A percentile compares a stretch with the other conserved stretches of the same genome.
These are phyloP conservation scores for Wickerhamomyces sydowiorum DNA, from an alignment of 805 yeast species.

Conservation along the genomic window DNA sequence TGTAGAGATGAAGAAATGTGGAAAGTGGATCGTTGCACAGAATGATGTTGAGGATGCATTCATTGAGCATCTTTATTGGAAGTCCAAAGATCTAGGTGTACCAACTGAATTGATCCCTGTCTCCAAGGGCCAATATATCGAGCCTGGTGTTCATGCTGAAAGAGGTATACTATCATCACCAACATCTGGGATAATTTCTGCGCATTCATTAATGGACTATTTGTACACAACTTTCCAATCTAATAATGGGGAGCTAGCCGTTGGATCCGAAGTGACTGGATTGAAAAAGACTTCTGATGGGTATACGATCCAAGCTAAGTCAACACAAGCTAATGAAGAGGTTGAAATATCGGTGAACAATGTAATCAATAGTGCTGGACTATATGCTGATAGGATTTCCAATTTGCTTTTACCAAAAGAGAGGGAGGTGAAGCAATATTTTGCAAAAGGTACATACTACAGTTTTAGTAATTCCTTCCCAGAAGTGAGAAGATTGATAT, in stretches of 20 bases:
- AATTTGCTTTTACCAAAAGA: slow-evolving; percentile 63
- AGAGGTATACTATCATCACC: slow-evolving; percentile 67
- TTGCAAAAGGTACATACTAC: slow-evolving; percentile 84
- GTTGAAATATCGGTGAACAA: slow-evolving; percentile 45
- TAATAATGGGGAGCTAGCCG: slow-evolving; percentile 57
- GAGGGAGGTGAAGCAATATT: slow-evolving; percentile 52
- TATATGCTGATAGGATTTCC: slow-evolving; percentile 65
- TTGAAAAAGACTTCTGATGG: slow-evolving; percentile 21
- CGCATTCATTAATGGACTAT: slow-evolving; percentile 69
- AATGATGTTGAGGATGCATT: slow-evolving; percentile 54
- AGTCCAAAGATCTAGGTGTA: slow-evolving; percentile 46
- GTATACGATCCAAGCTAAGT: slow-evolving; percentile 26
- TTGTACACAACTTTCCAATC: slow-evolving; percentile 48
- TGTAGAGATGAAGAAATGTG: slow-evolving; percentile 60
- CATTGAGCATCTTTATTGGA: slow-evolving; percentile 45
- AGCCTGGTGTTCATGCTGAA: slow-evolving; percentile 63
- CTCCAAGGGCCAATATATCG: slow-evolving; percentile 38
- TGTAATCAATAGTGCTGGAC: slow-evolving; percentile 76
- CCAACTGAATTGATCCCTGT: slow-evolving; percentile 53
- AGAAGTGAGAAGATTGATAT: slow-evolving; percentile 50
- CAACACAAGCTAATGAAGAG: slow-evolving; percentile 24
- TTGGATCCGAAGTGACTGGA: slow-evolving; percentile 51
- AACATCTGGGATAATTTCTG: slow-evolving; percentile 78
- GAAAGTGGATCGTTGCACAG: slow-evolving; percentile 88
- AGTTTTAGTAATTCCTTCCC: slow-evolving; percentile 45